Conservation (phyloP, 768 basidiomycete genomes). For the Amanita subjunquillea region DNA sequence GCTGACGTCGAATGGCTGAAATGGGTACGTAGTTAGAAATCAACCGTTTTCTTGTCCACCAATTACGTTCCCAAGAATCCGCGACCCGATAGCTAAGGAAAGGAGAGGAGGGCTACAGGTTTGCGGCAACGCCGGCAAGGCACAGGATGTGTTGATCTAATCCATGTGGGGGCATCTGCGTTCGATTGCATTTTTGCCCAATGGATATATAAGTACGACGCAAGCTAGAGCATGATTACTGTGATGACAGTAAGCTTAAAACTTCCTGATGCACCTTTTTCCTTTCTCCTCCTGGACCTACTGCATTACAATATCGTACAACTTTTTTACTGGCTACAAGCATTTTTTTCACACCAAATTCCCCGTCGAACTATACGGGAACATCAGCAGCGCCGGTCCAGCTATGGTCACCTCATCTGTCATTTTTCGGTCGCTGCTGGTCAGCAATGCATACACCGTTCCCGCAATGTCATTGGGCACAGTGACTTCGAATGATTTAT, state of each 20-base stretch:
- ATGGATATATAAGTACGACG: no score
- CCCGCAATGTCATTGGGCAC: conserved; percentile 33
- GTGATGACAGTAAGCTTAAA: no score
- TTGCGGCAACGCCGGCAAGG: no score
- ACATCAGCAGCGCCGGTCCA: conserved; percentile 39
- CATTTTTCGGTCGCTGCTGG: conserved; percentile 19
- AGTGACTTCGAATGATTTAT: not conserved
- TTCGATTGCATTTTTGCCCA: no score
- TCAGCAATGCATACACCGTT: conserved; percentile 39
- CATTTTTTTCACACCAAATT: not conserved
- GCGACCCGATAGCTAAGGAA: no score
- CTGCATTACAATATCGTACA: not conserved
- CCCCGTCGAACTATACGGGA: conserved; percentile 22
- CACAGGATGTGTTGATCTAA: no score
- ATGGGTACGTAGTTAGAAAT: not conserved
- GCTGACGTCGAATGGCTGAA: conserved; percentile 38
- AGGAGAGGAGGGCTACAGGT: no score
- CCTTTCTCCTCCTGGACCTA: no score
- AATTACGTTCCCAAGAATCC: not conserved
- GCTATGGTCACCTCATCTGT: conserved; percentile 42
- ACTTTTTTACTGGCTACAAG: not conserved
- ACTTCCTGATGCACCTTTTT: no score
- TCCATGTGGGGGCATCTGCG: no score
- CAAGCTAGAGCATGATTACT: no score
- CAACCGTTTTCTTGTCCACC: not conserved